Evolutionary conservation across 805 yeast genomes (phyloP), one percentile per base, ranked within the genome.

Genomic region (Saturnispora gosingensis): DNA sequence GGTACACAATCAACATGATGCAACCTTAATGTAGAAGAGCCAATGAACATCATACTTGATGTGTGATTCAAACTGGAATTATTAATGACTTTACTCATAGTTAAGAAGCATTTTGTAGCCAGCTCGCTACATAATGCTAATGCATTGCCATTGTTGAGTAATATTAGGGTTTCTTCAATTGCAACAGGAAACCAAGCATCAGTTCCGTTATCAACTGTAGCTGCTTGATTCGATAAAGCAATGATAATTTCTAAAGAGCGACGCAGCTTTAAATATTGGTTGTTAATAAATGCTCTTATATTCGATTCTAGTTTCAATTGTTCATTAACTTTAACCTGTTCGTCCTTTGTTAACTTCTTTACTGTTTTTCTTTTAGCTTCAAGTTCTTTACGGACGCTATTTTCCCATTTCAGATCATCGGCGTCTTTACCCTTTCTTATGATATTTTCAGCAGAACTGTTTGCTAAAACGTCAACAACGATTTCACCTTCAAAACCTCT

Each of bases 361-460:
- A 62, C 58, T 2, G 50, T 36, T 13, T 51, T 54, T 11, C 53
- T 53, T 63, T 81, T 81, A 49, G 74, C 73, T 1, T 84, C 82
- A 36, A 89, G 72, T 61, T 88, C 91, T 56, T 81, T 80, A 59
- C 91, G 80, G 32, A 93, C 76, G 48, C 78, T 77, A 58, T 83
- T 89, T 63, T 93, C 99, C 98, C 98, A 91, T 64, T 87, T 81
- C 53, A 78, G 70, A 2, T 90, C 85, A 59, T 85, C 95, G 59
- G 88, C 88, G 60, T 89, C 96, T 62, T 83, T 89, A 1, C 87
- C 71, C 63, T 85, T 87, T 61, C 80, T 79, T 13, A 80, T 79
- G 32, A 71, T 69, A 20, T 70, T 67, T 61, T 72, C 76, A 2
- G 61, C 45, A 51, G 68, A 69, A 27, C 62, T 61, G 11, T 63